A percentile compares a stretch with the other conserved stretches of the same genome.
These are phyloP conservation scores for Atkinsonella texensis DNA, from an alignment of 2,329 filamentous ascomycete species.

Conservation along the genomic window DNA sequence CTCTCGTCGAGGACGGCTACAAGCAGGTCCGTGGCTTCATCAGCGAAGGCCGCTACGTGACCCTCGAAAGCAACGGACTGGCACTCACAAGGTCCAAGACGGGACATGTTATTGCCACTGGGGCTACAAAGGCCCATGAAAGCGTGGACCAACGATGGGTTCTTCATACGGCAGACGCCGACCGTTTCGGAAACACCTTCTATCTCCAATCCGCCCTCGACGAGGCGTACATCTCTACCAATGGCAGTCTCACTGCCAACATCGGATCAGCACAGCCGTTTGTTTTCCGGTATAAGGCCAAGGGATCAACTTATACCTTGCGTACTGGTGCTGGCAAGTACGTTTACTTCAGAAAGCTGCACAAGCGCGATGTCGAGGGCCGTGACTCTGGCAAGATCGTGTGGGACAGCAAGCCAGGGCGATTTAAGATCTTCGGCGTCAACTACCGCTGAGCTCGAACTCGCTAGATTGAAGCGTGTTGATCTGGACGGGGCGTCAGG, in stretches of 20 bases:
- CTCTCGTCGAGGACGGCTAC: constrained; percentile 44
- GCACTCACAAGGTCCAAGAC: constrained; percentile 24
- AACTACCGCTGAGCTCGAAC: neutral
- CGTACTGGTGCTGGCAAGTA: neutral
- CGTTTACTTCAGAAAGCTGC: neutral
- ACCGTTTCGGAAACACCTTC: constrained; percentile 12
- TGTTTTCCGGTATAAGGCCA: neutral
- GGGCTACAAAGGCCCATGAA: constrained; percentile 18
- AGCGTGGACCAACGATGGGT: constrained; percentile 34
- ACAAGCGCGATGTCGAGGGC: neutral
- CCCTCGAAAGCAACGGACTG: constrained; percentile 30
- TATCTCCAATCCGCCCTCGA: constrained; percentile 14
- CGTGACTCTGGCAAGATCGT: neutral
- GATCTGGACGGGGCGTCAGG: too few relatives aligned
- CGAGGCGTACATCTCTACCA: constrained; percentile 9
- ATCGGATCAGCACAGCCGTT: neutral
- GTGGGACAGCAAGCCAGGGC: neutral
- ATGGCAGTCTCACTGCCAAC: constrained; percentile 1
- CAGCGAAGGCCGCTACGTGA: constrained; percentile 41
- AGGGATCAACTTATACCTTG: constrained; percentile 2
- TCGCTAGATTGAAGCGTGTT: too few relatives aligned
- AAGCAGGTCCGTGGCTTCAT: constrained; percentile 37
- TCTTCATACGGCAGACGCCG: constrained; percentile 25
- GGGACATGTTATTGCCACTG: constrained; percentile 7
- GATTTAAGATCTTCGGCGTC: constrained; percentile 2